A percentile compares a stretch with the other conserved stretches of the same genome.
These are phyloP conservation scores for Eucalyptus grandis DNA, from an alignment of 345 rosid species.

Conservation along the genomic window DNA sequence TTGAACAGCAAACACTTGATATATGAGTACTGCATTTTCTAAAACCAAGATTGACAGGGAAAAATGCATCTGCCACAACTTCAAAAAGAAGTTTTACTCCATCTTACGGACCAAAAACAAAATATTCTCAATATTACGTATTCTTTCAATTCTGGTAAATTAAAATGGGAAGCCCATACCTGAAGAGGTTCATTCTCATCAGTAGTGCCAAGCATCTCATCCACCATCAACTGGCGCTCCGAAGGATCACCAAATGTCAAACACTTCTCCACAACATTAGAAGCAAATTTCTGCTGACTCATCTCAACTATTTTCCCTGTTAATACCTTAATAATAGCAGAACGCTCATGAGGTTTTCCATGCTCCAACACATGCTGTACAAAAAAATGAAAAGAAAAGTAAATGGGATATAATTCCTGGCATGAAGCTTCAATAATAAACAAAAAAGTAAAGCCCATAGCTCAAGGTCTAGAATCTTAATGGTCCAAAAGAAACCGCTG, in stretches of 20 bases:
- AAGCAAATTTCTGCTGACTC: constrained; percentile 68
- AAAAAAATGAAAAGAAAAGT: not conserved
- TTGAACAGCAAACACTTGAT: not conserved
- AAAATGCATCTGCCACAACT: not conserved
- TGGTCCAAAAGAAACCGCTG: not conserved
- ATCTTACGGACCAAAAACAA: not conserved
- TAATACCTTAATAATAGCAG: constrained; percentile 38
- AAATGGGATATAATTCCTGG: not conserved
- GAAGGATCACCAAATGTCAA: constrained; percentile 38
- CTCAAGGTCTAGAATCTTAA: not conserved
- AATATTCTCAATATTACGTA: not conserved
- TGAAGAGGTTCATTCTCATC: constrained; percentile 61
- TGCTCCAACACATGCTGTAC: constrained; percentile 62
- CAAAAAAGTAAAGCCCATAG: not conserved
- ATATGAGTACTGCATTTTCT: not conserved
- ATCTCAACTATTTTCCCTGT: constrained; percentile 57
- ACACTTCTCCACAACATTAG: constrained; percentile 61
- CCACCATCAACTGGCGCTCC: constrained; percentile 41
- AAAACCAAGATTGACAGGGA: not conserved
- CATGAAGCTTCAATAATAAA: not conserved
- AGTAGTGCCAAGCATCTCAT: constrained; percentile 57
- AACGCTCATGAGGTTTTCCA: constrained; percentile 55
- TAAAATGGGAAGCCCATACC: constrained; percentile 6
- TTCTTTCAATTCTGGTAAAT: not conserved
- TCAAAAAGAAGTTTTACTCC: not conserved